Evolutionary conservation across 352 stramenopile species (phyloP), one percentile per base, ranked within the genome.

Genomic region (Globisporangium irregulare): DNA sequence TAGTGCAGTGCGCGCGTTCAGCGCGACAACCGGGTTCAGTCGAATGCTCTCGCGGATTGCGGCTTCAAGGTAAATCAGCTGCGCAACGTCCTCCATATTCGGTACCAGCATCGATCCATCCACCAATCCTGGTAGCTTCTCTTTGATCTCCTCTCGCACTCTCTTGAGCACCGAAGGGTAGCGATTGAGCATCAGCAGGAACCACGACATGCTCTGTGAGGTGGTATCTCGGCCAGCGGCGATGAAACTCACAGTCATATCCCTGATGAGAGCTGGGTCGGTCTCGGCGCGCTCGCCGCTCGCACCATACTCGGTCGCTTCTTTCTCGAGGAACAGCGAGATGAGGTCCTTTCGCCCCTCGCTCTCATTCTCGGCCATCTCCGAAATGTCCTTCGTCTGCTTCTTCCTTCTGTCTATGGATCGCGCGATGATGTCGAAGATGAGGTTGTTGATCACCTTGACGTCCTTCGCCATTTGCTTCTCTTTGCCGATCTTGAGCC

Each of bases 191-290:
- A 93, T 84, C 41, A 93, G 79, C 24, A 96, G 56, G 53, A 91
- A 82, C 89, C 90, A 97, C 2, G 75, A 73, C 55, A 97, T 75
- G 9, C 74, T 87, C 60, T 87, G 75, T 1, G 87, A 79, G 0
- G 89, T 96, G 4, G 90, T 93, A 61, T 92, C 89, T 0, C 84
- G 70, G 0, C 87, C 87, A 43, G 87, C 89, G 24, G 90, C 76
- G 32, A 96, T 70, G 55, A 96, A 94, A 64, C 79, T 90, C 48
- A 97, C 74, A 9, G 87, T 73, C 54, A 97, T 90, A 72, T 96
- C 86, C 20, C 86, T 82, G 53, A 97, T 82, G 7, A 77, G 60
- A 10, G 53, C 36, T 9, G 59, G 24, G 20, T 70, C 59, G 7
- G 46, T 68, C 51, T 22, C 29, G 18, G 32, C 20, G 15, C 22